Evolutionary conservation across 495 filamentous ascomycete genomes (phyloP).

Genomic region (Penicillium desertorum): DNA sequence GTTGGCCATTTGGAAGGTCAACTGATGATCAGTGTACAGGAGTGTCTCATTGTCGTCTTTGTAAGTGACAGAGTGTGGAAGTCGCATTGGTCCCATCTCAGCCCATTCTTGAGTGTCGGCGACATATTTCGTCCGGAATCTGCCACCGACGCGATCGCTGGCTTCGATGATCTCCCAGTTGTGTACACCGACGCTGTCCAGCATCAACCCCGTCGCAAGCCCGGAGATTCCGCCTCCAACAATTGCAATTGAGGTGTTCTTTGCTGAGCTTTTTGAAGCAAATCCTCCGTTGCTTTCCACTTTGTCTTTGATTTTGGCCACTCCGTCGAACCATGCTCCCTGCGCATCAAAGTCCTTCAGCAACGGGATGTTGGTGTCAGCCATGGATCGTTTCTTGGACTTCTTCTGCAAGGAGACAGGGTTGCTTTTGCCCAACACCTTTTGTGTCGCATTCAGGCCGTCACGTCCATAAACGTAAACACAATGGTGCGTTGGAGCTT

Average conservation of each 20-base stretch:
- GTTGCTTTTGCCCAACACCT: conserved; percentile 13
- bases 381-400: conserved; percentile 9
- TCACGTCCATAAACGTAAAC: conserved; percentile 2
- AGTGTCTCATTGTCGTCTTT: conserved; percentile 48
- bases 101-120: conserved; percentile 58
- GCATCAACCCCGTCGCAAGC: conserved; percentile 50
- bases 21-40: conserved; percentile 52
- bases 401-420: conserved; percentile 10
- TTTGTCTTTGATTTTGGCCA: conserved; percentile 21
- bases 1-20: conserved; percentile 59
- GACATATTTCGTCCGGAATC: conserved; percentile 60
- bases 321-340: conserved; percentile 32
- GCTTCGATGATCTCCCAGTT: conserved; percentile 54
- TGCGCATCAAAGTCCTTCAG: conserved; percentile 28
- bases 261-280: conserved; percentile 9
- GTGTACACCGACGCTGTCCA: conserved; percentile 50
- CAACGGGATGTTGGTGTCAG: conserved; percentile 18
- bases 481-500: conserved; percentile 12
- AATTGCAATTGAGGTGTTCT: conserved; percentile 48
- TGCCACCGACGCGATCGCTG: conserved; percentile 50
- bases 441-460: neutral
- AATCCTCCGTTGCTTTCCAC: conserved; percentile 7
- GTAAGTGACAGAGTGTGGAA: conserved; percentile 42
- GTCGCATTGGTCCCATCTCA: conserved; percentile 72
- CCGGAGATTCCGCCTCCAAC: conserved; percentile 64